These are phyloP conservation scores for Chlorophyllum brunneum DNA, from an alignment of 768 basidiomycete species.

Conservation along the genomic window DNA sequence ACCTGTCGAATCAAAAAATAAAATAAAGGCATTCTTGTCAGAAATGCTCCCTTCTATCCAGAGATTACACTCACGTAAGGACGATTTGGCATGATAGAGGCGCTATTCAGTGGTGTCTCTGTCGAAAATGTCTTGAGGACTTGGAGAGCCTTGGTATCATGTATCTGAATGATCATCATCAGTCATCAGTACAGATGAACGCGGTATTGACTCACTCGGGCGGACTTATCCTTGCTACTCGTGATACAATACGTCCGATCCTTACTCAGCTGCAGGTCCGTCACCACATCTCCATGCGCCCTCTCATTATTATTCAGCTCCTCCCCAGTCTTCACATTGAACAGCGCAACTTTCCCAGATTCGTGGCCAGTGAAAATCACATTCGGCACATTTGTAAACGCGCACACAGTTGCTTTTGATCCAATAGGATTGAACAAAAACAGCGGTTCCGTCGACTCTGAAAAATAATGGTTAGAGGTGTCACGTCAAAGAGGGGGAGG, in stretches of 20 bases:
- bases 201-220: constrained; percentile 57
- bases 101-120: constrained; percentile 94
- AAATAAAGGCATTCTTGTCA: background rate
- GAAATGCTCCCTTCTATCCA: no score
- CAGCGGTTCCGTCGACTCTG: constrained; percentile 74
- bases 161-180: constrained; percentile 47
- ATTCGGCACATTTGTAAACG: constrained; percentile 76
- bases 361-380: constrained; percentile 93
- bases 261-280: constrained; percentile 86
- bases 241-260: constrained; percentile 96
- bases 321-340: constrained; percentile 84
- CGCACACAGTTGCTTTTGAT: constrained; percentile 95
- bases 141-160: constrained; percentile 83
- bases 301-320: constrained; percentile 82
- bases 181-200: background rate
- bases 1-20: constrained; percentile 41
- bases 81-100: constrained; percentile 75
- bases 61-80: constrained; percentile 63
- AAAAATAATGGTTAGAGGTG: constrained; percentile 1
- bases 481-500: background rate
- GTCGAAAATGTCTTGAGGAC: constrained; percentile 93
- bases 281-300: constrained; percentile 83
- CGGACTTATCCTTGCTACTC: constrained; percentile 94
- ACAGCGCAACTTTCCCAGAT: constrained; percentile 90
- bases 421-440: constrained; percentile 85